These are phyloP conservation scores for Monilinia fructicola DNA, from an alignment of 2,329 filamentous ascomycete genomes.

Conservation along the genomic window DNA sequence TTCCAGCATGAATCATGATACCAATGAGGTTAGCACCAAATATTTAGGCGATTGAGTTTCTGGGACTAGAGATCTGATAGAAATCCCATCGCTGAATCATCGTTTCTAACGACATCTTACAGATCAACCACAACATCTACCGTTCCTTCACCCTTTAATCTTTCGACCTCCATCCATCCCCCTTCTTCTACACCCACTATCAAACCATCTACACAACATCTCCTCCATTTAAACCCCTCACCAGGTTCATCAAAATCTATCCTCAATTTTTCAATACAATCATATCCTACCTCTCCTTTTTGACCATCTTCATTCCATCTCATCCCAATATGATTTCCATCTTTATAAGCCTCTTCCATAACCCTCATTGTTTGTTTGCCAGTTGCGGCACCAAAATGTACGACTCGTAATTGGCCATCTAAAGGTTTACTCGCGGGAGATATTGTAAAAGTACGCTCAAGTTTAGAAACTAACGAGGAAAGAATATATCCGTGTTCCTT, in stretches of 20 bases:
- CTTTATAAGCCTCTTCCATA: slow-evolving; percentile 65
- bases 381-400: slow-evolving; percentile 70
- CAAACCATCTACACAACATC: slow-evolving; percentile 88
- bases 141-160: slow-evolving; percentile 43
- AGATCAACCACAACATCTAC: slow-evolving; percentile 35
- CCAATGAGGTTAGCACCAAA: too few relatives aligned
- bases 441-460: slow-evolving; percentile 80
- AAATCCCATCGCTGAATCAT: too few relatives aligned
- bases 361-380: slow-evolving; percentile 71
- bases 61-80: too few relatives aligned
- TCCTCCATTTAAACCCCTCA: slow-evolving; percentile 68
- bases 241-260: slow-evolving; percentile 70
- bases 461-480: slow-evolving; percentile 71
- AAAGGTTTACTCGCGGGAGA: slow-evolving; percentile 70
- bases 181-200: slow-evolving; percentile 71
- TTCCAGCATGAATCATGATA: too few relatives aligned
- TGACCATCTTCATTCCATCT: slow-evolving; percentile 20
- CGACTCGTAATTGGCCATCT: slow-evolving; percentile 67
- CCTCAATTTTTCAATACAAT: slow-evolving; percentile 63
- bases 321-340: slow-evolving; percentile 56
- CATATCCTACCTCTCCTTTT: slow-evolving; percentile 63
- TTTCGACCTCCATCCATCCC: slow-evolving; percentile 68
- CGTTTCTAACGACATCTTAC: neutral
- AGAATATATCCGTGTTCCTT: slow-evolving; percentile 73
- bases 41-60: too few relatives aligned